phyloP scores from a whole-genome alignment of 208 protist genomes.

The Blastocrithidia nonstop region DNA sequence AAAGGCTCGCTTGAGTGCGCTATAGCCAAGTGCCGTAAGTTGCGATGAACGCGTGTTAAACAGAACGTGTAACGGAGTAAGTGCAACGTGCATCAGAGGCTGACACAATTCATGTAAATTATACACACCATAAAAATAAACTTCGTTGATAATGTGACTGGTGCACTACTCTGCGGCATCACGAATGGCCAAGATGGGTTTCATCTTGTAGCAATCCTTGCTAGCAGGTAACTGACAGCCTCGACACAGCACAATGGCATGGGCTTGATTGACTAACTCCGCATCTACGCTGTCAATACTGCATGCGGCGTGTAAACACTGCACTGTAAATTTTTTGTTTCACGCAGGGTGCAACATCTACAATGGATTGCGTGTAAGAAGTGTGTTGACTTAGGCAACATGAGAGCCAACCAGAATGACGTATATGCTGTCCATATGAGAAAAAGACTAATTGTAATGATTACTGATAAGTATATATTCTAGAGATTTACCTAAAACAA shows the following conservation, averaged over 20 bases:
- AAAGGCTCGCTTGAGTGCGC: conserved; percentile 50
- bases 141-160: conserved; percentile 16
- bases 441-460: no score
- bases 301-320: no score
- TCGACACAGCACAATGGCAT: conserved; percentile 49
- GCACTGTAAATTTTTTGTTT: no score
- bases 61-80: conserved; percentile 60
- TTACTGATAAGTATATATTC: no score
- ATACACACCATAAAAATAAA: conserved; percentile 53
- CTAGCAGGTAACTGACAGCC: conserved; percentile 18
- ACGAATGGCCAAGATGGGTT: conserved; percentile 26
- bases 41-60: conserved; percentile 30
- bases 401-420: no score
- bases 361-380: no score
- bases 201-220: conserved; percentile 23
- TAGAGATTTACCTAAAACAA: no score
- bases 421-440: no score
- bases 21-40: conserved; percentile 38
- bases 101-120: conserved; percentile 15
- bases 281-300: conserved; percentile 40
- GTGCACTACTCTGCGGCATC: conserved; percentile 23
- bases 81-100: conserved; percentile 16
- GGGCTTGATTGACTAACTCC: conserved; percentile 26
- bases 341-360: no score
- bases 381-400: no score